Evolutionary conservation across 805 yeast genomes (phyloP).

Genomic region (Ogataea trehaloabstinens): DNA sequence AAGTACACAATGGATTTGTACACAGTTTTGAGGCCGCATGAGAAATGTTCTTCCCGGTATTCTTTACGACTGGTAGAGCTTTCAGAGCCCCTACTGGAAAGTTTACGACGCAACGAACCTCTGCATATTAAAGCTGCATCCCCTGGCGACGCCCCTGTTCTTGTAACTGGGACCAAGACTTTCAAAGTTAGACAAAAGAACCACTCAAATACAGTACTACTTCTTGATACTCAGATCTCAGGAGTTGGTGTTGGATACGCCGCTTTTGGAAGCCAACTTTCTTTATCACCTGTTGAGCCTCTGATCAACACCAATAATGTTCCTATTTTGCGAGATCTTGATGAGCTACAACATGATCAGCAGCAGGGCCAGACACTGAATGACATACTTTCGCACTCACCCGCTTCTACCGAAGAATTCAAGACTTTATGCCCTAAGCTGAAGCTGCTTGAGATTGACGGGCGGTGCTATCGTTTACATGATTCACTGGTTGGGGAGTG

Average conservation of each 20-base stretch:
- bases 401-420: slow-evolving; percentile 10
- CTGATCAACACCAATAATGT: slow-evolving; percentile 9
- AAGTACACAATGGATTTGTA: slow-evolving; percentile 31
- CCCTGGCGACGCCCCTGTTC: slow-evolving; percentile 41
- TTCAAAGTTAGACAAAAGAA: slow-evolving; percentile 73
- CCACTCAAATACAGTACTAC: slow-evolving; percentile 80
- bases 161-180: slow-evolving; percentile 59
- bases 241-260: slow-evolving; percentile 9
- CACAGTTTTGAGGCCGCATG: slow-evolving; percentile 25
- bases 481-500: slow-evolving; percentile 15
- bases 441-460: slow-evolving; percentile 14
- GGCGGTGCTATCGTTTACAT: slow-evolving; percentile 9
- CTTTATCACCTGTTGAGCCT: slow-evolving; percentile 9
- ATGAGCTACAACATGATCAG: slow-evolving; percentile 4
- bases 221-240: slow-evolving; percentile 31
- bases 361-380: slow-evolving; percentile 1
- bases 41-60: slow-evolving; percentile 7
- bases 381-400: slow-evolving; percentile 12
- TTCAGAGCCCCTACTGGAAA: slow-evolving; percentile 44
- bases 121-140: slow-evolving; percentile 21
- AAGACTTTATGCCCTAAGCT: slow-evolving; percentile 6
- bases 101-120: slow-evolving; percentile 29
- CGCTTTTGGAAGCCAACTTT: slow-evolving; percentile 14
- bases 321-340: slow-evolving; percentile 6
- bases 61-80: slow-evolving; percentile 52